phyloP scores from a whole-genome alignment of 306 rosid species.

The Betula pendula region DNA sequence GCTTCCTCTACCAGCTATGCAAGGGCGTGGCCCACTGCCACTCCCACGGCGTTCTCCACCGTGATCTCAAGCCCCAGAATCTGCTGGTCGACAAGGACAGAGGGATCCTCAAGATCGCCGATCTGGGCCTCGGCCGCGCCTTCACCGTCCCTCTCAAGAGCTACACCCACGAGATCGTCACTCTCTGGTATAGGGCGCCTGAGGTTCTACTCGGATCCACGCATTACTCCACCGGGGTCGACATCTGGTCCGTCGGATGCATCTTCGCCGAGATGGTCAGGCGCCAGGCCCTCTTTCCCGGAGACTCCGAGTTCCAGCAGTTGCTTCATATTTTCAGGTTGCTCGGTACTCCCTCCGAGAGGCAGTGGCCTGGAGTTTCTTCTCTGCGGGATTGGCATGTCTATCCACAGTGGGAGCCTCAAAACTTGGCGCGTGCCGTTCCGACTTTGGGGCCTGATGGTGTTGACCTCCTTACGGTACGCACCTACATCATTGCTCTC shows the following conservation, averaged over 20 bases:
- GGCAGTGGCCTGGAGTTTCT: constrained; percentile 87
- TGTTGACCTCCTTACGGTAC: constrained; percentile 79
- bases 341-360: constrained; percentile 85
- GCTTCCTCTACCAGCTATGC: constrained; percentile 86
- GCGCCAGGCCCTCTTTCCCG: constrained; percentile 85
- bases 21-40: constrained; percentile 97
- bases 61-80: constrained; percentile 92
- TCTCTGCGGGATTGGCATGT: constrained; percentile 89
- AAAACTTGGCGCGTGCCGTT: constrained; percentile 70
- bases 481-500: not conserved
- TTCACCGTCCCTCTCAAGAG: constrained; percentile 95
- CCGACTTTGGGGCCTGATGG: constrained; percentile 77
- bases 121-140: constrained; percentile 85
- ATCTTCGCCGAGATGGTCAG: constrained; percentile 94
- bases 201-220: constrained; percentile 90
- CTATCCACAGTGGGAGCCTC: constrained; percentile 86
- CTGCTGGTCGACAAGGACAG: constrained; percentile 72
- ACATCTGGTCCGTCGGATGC: constrained; percentile 98
- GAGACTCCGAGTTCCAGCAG: constrained; percentile 95
- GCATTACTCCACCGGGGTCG: constrained; percentile 90
- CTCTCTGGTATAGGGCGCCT: constrained; percentile 96
- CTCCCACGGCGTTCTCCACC: constrained; percentile 90
- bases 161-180: constrained; percentile 93
- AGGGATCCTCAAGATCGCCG: constrained; percentile 86
- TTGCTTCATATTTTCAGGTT: constrained; percentile 89